Conservation (phyloP, 2,329 filamentous ascomycete species). For the Cytospora leucostoma region DNA sequence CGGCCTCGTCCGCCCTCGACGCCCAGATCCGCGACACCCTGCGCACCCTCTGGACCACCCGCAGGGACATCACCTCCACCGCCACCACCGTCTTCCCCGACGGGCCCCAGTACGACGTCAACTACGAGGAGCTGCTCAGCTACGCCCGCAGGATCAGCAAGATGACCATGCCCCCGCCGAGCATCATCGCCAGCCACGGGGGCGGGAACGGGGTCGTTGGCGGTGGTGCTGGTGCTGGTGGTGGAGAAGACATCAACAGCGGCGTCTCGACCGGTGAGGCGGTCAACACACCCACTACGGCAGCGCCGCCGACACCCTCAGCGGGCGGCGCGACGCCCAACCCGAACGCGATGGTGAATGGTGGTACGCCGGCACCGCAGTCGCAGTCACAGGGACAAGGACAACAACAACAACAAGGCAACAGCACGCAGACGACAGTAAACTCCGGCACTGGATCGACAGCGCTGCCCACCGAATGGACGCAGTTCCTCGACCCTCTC, state of each 20-base stretch:
- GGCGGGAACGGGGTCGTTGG: constrained; percentile 35
- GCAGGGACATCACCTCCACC: constrained; percentile 69
- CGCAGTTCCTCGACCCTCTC: constrained; percentile 56
- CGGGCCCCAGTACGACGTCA: constrained; percentile 56
- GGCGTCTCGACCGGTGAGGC: constrained; percentile 33
- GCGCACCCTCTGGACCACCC: constrained; percentile 67
- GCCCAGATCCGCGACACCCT: constrained; percentile 72
- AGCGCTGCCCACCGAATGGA: constrained; percentile 51
- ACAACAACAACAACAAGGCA: constrained; percentile 26
- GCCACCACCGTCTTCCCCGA: constrained; percentile 58
- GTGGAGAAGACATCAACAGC: constrained; percentile 32
- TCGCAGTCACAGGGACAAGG: constrained; percentile 15
- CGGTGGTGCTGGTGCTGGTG: constrained; percentile 23
- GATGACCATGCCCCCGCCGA: constrained; percentile 68
- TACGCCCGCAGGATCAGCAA: constrained; percentile 81
- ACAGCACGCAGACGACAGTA: constrained; percentile 24
- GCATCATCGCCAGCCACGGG: constrained; percentile 18
- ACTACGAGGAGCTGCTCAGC: constrained; percentile 71
- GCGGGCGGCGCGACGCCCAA: constrained; percentile 27
- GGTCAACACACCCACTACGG: constrained; percentile 28
- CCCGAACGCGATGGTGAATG: constrained; percentile 26
- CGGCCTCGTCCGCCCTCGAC: constrained; percentile 66
- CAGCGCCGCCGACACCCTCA: constrained; percentile 32
- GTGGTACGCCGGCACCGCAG: constrained; percentile 20
- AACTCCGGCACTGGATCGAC: constrained; percentile 33